Percentiles rank a stretch among this genome's conserved stretches.
Evolutionary conservation across 2,329 filamentous ascomycete genomes (phyloP).

Genomic region (Paecilomyces dactylethromorphus): DNA sequence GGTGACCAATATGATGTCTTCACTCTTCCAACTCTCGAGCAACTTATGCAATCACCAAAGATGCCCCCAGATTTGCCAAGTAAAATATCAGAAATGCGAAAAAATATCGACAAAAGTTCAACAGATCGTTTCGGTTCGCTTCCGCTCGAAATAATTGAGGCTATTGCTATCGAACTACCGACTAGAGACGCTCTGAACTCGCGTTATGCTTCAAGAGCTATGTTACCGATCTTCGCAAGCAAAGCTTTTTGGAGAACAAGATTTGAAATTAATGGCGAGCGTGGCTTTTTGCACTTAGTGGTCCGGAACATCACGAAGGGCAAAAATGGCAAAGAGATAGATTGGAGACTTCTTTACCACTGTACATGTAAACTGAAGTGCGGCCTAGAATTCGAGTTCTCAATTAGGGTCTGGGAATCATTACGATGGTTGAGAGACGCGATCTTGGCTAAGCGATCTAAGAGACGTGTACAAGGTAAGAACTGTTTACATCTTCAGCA

Average conservation of each 20-base stretch:
- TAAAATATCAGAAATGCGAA: not conserved
- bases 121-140: conserved; percentile 1
- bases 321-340: not conserved
- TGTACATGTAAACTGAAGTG: not conserved
- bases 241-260: conserved; percentile 6
- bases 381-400: not conserved
- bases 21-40: not conserved
- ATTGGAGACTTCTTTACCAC: not conserved
- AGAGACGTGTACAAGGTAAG: not conserved
- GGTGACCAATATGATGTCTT: not conserved
- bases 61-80: not conserved
- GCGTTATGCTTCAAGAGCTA: conserved; percentile 5
- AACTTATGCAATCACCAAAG: not conserved
- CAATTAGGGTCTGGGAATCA: not conserved
- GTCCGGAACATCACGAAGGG: not conserved
- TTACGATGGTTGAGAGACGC: not conserved
- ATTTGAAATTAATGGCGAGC: conserved; percentile 5
- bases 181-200: conserved; percentile 4
- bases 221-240: conserved; percentile 3
- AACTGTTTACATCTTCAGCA: not conserved
- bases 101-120: not conserved
- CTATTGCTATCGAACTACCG: conserved; percentile 2
- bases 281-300: not conserved
- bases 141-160: conserved; percentile 4
- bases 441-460: not conserved